Evolutionary conservation across 2,329 filamentous ascomycete genomes (phyloP).

Genomic region (Talaromyces sp.): DNA sequence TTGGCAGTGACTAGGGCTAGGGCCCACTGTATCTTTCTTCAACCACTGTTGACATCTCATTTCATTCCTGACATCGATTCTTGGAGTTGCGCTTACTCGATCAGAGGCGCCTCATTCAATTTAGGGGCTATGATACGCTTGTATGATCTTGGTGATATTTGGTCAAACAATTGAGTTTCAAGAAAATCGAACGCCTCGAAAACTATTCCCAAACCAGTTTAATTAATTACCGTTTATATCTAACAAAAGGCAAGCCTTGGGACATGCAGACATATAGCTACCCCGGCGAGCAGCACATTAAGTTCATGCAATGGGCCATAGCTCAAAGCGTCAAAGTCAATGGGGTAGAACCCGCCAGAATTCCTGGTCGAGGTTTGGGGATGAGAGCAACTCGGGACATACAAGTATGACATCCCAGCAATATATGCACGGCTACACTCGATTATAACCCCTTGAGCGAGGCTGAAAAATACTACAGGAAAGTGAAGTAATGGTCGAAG

Average conservation of each 20-base stretch:
- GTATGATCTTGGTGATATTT: too few species aligned
- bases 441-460: neutral
- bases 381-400: conserved; percentile 67
- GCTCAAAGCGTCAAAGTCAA: conserved; percentile 62
- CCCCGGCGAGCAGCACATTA: conserved; percentile 40
- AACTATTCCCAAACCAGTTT: too few species aligned
- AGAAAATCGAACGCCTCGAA: too few species aligned
- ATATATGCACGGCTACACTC: neutral
- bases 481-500: conserved; percentile 59
- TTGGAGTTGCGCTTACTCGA: neutral
- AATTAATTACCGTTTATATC: neutral
- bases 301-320: conserved; percentile 66
- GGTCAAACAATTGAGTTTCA: too few species aligned
- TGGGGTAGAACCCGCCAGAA: conserved; percentile 62
- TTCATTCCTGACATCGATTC: neutral
- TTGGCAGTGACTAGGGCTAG: neutral
- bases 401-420: conserved; percentile 48
- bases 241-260: too few species aligned
- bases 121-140: neutral
- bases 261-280: conserved; percentile 8
- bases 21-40: neutral
- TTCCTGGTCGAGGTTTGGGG: conserved; percentile 72
- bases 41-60: neutral
- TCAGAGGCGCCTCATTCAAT: neutral
- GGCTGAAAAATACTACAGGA: conserved; percentile 39